Evolutionary conservation across 164 flowering plant genomes (phyloP).

Genomic region (Cinnamomum chago): DNA sequence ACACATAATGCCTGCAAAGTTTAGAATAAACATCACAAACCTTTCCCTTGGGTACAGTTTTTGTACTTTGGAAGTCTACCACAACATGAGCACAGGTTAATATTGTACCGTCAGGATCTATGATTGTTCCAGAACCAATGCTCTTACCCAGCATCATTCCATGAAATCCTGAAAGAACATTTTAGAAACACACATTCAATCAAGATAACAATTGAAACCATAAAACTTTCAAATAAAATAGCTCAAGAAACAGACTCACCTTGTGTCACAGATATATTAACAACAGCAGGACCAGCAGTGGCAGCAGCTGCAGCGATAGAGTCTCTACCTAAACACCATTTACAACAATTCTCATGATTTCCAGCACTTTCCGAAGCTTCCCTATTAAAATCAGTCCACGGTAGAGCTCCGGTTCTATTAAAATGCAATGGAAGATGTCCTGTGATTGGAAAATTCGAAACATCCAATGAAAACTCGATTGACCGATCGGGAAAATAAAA

Average conservation of each 20-base stretch:
- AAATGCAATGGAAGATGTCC: conserved; percentile 39
- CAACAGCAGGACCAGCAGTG: conserved; percentile 82
- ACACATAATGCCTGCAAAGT: not conserved
- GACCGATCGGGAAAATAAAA: not conserved
- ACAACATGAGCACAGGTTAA: conserved; percentile 93
- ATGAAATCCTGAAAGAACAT: conserved; percentile 31
- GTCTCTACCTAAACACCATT: conserved; percentile 65
- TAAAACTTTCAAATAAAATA: not conserved
- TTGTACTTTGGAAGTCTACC: conserved; percentile 53
- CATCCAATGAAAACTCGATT: not conserved
- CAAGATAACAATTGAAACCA: not conserved
- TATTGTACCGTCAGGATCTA: conserved; percentile 80
- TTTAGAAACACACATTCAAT: not conserved
- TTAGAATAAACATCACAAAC: conserved; percentile 28
- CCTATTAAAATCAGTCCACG: conserved; percentile 26
- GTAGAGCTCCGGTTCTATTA: conserved; percentile 33
- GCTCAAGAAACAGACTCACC: conserved; percentile 29
- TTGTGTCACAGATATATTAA: conserved; percentile 67
- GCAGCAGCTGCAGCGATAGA: conserved; percentile 83
- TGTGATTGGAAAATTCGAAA: conserved; percentile 12
- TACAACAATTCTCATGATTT: conserved; percentile 32
- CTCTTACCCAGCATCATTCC: conserved; percentile 58
- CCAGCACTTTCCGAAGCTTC: conserved; percentile 29
- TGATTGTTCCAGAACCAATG: conserved; percentile 84
- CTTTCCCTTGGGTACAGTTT: conserved; percentile 52